Evolutionary conservation across 2,329 filamentous ascomycete genomes (phyloP).

Genomic region (Diaporthe velutina): DNA sequence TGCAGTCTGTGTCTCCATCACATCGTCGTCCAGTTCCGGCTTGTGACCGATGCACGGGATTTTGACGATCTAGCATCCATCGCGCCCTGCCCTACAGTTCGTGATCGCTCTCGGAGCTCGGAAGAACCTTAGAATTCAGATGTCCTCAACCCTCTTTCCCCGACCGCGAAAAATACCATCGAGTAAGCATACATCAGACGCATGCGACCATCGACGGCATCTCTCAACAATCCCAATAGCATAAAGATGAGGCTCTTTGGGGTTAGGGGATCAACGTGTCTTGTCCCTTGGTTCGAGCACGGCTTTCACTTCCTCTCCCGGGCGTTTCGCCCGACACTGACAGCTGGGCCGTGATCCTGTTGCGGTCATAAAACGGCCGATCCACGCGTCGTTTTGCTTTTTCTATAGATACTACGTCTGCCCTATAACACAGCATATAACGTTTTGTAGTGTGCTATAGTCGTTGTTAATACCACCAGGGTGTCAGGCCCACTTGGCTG

Average conservation of each 20-base stretch:
- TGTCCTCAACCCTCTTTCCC: neutral
- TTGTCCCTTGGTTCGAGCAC: neutral
- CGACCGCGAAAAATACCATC: neutral
- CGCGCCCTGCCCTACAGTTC: neutral
- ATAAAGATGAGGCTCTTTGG: neutral
- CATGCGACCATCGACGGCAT: no score
- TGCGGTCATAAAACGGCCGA: conserved; percentile 28
- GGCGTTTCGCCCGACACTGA: conserved; percentile 21
- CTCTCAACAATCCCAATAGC: neutral
- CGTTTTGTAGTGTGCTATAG: neutral
- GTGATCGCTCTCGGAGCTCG: conserved; percentile 3
- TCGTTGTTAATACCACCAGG: neutral
- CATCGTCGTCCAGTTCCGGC: neutral
- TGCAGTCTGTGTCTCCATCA: conserved; percentile 13
- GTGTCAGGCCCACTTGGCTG: neutral
- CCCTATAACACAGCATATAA: neutral
- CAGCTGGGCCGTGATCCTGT: conserved; percentile 17
- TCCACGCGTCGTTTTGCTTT: conserved; percentile 14
- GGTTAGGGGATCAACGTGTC: neutral
- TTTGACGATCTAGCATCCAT: neutral
- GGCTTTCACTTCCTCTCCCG: conserved; percentile 11
- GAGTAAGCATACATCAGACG: neutral
- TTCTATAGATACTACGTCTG: neutral
- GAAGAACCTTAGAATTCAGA: neutral
- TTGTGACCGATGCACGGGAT: neutral